These are phyloP conservation scores for Monilinia laxa DNA, from an alignment of 2,329 filamentous ascomycete genomes.

Conservation along the genomic window DNA sequence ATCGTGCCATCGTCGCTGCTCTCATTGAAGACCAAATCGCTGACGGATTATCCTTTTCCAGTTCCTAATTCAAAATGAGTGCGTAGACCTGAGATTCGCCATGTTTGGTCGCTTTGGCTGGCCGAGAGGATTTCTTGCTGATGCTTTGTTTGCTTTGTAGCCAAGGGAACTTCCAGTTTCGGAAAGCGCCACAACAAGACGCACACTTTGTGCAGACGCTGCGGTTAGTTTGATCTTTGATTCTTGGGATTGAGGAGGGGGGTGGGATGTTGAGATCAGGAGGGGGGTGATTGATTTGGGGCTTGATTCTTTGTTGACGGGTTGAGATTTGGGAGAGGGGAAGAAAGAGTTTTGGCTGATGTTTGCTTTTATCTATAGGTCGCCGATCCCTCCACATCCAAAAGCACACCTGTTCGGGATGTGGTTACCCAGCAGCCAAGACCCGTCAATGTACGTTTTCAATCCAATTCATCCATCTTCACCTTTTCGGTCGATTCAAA, in stretches of 20 bases:
- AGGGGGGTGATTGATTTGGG: slow-evolving; percentile 18
- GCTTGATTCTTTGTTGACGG: not conserved
- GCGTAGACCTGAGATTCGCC: slow-evolving; percentile 28
- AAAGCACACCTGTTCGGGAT: slow-evolving; percentile 95
- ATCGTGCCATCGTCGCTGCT: not conserved
- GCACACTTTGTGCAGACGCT: slow-evolving; percentile 42
- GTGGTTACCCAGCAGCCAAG: slow-evolving; percentile 97
- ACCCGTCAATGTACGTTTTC: slow-evolving; percentile 90
- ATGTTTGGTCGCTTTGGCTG: not conserved
- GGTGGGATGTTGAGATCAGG: not conserved
- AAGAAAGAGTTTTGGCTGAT: slow-evolving; percentile 32
- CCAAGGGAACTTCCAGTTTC: slow-evolving; percentile 41
- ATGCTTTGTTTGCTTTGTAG: slow-evolving; percentile 28
- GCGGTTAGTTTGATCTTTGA: slow-evolving; percentile 38
- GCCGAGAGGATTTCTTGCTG: slow-evolving; percentile 19
- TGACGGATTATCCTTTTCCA: slow-evolving; percentile 21
- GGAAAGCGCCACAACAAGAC: slow-evolving; percentile 42
- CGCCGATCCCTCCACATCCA: slow-evolving; percentile 98
- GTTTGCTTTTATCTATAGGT: slow-evolving; percentile 53
- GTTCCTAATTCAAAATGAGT: slow-evolving; percentile 41
- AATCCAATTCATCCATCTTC: slow-evolving; percentile 25
- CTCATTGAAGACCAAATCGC: not conserved
- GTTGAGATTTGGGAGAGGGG: not conserved
- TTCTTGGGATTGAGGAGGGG: slow-evolving; percentile 34
- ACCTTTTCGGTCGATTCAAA: slow-evolving; percentile 9